phyloP scores from a whole-genome alignment of 306 rosid species.

The Adenanthera pavonina region DNA sequence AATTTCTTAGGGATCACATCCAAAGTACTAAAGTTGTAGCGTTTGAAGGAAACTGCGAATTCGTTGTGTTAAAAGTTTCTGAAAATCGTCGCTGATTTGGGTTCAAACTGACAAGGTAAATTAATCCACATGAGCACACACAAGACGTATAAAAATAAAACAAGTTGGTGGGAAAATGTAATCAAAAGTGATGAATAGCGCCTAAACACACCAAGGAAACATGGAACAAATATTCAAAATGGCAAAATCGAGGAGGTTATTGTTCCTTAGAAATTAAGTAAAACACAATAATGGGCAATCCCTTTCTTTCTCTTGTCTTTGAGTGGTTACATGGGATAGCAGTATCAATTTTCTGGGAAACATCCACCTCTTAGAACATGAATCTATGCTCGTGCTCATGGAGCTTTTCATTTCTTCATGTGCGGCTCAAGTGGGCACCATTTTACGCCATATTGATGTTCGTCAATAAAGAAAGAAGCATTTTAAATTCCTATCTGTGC shows the following conservation, averaged over 20 bases:
- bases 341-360: conserved; percentile 46
- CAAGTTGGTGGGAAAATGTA: conserved; percentile 35
- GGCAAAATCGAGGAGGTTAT: conserved; percentile 33
- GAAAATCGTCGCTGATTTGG: background rate
- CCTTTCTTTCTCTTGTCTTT: conserved; percentile 45
- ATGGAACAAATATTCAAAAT: conserved; percentile 34
- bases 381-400: conserved; percentile 45
- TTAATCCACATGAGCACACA: background rate
- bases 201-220: conserved; percentile 43
- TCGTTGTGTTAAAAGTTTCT: background rate
- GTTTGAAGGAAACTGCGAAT: background rate
- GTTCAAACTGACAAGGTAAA: conserved; percentile 10
- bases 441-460: conserved; percentile 6
- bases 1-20: background rate
- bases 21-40: background rate
- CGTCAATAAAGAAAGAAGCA: conserved; percentile 1
- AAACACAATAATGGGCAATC: conserved; percentile 44
- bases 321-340: conserved; percentile 39
- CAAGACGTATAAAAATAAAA: background rate
- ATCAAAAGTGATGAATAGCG: conserved; percentile 33
- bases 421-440: conserved; percentile 43
- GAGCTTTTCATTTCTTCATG: conserved; percentile 48
- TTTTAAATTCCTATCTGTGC: conserved; percentile 10
- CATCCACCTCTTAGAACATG: conserved; percentile 40
- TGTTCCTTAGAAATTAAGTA: conserved; percentile 39